Evolutionary conservation across 768 basidiomycete genomes (phyloP).

Genomic region (Boletus pseudopeckii): DNA sequence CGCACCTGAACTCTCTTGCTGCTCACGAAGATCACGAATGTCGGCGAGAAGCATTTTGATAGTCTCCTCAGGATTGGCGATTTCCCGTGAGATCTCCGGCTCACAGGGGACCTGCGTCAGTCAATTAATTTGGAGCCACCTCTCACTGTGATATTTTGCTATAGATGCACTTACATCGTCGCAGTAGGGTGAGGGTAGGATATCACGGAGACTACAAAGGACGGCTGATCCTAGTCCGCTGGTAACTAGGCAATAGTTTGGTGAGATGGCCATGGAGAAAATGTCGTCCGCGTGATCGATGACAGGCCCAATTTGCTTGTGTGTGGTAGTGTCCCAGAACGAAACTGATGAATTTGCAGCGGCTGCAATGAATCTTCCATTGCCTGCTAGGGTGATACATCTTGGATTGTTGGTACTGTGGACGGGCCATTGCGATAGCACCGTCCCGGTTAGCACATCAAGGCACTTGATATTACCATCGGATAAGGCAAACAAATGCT

Average conservation of each 20-base stretch:
- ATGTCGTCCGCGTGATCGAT: not conserved
- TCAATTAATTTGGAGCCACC: not conserved
- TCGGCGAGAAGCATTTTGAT: not conserved
- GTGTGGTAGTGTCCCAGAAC: constrained; percentile 14
- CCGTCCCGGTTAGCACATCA: not conserved
- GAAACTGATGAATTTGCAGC: not conserved
- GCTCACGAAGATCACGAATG: not conserved
- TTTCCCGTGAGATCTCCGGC: not conserved
- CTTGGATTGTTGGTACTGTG: not conserved
- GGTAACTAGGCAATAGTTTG: constrained; percentile 1
- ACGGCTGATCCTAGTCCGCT: not conserved
- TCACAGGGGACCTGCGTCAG: not conserved
- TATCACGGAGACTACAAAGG: constrained; percentile 1
- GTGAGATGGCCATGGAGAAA: constrained; percentile 6
- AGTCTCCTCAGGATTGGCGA: not conserved
- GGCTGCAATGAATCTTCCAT: constrained; percentile 7
- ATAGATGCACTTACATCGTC: not conserved
- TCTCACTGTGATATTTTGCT: not conserved
- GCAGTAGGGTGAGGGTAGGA: constrained; percentile 1
- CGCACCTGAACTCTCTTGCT: constrained; percentile 5
- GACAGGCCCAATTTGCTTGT: constrained; percentile 4
- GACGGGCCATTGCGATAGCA: constrained; percentile 3
- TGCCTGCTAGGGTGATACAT: constrained; percentile 2
- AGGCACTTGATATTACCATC: constrained; percentile 3
- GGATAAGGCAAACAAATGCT: constrained; percentile 4